Evolutionary conservation across 1,284 basidiomycete genomes (phyloP).

Genomic region (Porogramme epimiltina): DNA sequence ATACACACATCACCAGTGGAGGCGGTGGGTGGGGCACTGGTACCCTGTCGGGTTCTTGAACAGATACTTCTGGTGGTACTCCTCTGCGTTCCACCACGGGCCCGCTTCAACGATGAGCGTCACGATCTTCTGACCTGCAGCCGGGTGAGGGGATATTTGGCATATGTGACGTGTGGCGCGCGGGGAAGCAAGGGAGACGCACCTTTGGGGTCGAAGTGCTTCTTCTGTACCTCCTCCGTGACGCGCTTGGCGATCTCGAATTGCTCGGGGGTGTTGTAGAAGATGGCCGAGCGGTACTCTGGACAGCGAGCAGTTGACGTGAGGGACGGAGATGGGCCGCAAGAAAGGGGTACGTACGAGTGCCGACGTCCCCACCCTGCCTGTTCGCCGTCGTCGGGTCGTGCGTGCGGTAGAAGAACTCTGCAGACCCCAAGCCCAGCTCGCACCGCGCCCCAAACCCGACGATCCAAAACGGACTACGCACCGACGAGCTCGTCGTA

Average conservation of each 20-base stretch:
- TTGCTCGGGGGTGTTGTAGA: constrained; percentile 81
- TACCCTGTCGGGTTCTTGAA: constrained; percentile 61
- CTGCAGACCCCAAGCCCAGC: constrained; percentile 37
- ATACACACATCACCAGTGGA: constrained; percentile 44
- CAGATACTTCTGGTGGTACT: constrained; percentile 86
- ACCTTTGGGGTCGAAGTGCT: constrained; percentile 76
- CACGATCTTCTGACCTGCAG: constrained; percentile 65
- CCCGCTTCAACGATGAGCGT: constrained; percentile 72
- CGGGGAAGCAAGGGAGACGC: not conserved
- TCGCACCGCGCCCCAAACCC: not conserved
- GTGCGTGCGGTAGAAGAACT: constrained; percentile 95
- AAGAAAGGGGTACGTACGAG: constrained; percentile 56
- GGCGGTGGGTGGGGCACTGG: constrained; percentile 51
- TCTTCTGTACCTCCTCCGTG: constrained; percentile 84
- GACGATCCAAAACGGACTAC: constrained; percentile 25
- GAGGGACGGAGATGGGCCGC: not conserved
- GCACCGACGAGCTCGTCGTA: constrained; percentile 84
- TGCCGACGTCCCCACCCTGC: constrained; percentile 79
- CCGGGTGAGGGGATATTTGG: not conserved
- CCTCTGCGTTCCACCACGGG: constrained; percentile 83
- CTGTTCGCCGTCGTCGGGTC: constrained; percentile 86
- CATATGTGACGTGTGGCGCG: not conserved
- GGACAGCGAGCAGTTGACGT: not conserved
- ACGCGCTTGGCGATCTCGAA: constrained; percentile 74
- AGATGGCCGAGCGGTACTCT: constrained; percentile 96